These are phyloP conservation scores for Pythium oligandrum DNA, from an alignment of 352 stramenopile genomes.

Conservation along the genomic window DNA sequence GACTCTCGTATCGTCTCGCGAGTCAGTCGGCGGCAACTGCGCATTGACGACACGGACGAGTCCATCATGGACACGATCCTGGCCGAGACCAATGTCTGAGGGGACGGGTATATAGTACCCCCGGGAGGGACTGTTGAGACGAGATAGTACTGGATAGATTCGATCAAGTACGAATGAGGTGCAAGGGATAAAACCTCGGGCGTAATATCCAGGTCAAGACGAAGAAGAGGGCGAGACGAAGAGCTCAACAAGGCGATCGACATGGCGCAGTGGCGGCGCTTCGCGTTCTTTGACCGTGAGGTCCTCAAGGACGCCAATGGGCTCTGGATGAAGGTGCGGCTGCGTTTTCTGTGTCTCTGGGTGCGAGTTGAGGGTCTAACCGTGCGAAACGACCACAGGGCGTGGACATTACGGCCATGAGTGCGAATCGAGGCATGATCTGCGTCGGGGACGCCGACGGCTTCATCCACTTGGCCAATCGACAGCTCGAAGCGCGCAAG, in stretches of 20 bases:
- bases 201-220: too few relatives aligned
- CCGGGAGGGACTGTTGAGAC: conserved; percentile 1
- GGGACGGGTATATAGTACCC: neutral
- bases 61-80: conserved; percentile 66
- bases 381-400: conserved; percentile 29
- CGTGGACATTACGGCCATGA: conserved; percentile 84
- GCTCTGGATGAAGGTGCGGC: conserved; percentile 76
- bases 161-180: conserved; percentile 16
- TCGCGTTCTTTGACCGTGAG: conserved; percentile 89
- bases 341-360: conserved; percentile 10
- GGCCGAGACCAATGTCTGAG: conserved; percentile 10
- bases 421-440: conserved; percentile 81
- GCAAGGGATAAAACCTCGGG: neutral
- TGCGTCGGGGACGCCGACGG: conserved; percentile 79
- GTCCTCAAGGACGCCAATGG: conserved; percentile 79
- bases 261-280: conserved; percentile 87
- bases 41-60: conserved; percentile 59
- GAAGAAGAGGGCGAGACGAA: neutral
- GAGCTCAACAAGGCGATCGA: neutral
- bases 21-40: conserved; percentile 11
- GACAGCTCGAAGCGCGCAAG: conserved; percentile 73
- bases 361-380: conserved; percentile 3
- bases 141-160: conserved; percentile 3
- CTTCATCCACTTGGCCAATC: conserved; percentile 81
- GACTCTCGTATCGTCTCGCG: too few relatives aligned